A percentile compares a stretch with the other conserved stretches of the same genome.
phyloP scores from a whole-genome alignment of 2,329 filamentous ascomycete genomes.

The Penicillium fuscoglaucum region DNA sequence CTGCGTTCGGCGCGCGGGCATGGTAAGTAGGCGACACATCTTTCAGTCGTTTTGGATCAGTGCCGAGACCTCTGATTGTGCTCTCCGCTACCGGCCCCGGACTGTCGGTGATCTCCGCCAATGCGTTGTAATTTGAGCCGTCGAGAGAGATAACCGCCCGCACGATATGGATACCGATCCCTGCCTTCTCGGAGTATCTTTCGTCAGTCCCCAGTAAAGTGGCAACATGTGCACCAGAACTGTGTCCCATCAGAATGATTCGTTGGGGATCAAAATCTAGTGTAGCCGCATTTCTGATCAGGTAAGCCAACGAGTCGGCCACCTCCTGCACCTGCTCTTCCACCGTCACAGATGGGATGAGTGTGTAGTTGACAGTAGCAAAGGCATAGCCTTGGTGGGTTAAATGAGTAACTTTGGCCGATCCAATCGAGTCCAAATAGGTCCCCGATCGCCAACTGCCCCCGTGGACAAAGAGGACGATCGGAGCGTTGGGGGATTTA shows the following conservation, averaged over 20 bases:
- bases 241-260: slow-evolving; percentile 3
- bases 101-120: slow-evolving; percentile 7
- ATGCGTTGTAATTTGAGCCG: slow-evolving; percentile 10
- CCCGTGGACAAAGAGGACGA: slow-evolving; percentile 8
- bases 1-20: slow-evolving; percentile 2
- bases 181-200: background rate
- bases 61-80: background rate
- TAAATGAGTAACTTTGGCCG: background rate
- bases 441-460: slow-evolving; percentile 5
- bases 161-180: slow-evolving; percentile 1
- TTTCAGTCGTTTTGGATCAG: background rate
- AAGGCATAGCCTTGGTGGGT: slow-evolving; percentile 1
- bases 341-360: slow-evolving; percentile 2
- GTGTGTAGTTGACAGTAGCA: background rate
- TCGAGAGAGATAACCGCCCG: slow-evolving; percentile 1
- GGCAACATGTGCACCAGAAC: slow-evolving; percentile 1
- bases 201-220: background rate
- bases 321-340: slow-evolving; percentile 9
- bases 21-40: slow-evolving; percentile 2
- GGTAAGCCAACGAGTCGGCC: background rate
- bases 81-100: background rate
- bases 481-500: background rate
- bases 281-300: background rate
- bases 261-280: background rate
- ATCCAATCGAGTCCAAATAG: slow-evolving; percentile 3